Percentiles rank a stretch among this genome's conserved stretches.
phyloP scores from a whole-genome alignment of 495 filamentous ascomycete genomes.

The Penicillium crystallinum region DNA sequence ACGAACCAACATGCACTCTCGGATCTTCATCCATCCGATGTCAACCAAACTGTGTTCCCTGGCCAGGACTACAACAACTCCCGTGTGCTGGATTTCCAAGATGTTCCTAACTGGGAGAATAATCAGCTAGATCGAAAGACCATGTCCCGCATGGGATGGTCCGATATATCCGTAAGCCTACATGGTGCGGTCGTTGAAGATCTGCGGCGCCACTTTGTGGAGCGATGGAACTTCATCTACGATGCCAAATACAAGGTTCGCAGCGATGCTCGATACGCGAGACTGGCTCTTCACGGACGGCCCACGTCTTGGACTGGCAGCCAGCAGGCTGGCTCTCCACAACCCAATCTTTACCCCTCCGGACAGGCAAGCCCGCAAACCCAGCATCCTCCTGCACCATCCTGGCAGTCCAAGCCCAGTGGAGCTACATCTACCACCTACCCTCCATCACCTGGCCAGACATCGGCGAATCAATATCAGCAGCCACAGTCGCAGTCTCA shows the following conservation, averaged over 20 bases:
- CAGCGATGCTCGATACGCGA: constrained; percentile 56
- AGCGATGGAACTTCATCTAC: constrained; percentile 94
- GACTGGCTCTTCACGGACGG: constrained; percentile 41
- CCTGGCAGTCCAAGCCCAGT: constrained; percentile 11
- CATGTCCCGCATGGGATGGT: constrained; percentile 89
- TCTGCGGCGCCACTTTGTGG: constrained; percentile 71
- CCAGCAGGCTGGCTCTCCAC: constrained; percentile 14
- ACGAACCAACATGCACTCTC: constrained; percentile 72
- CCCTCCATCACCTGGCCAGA: constrained; percentile 6
- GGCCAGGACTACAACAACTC: constrained; percentile 97
- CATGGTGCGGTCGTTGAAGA: constrained; percentile 76
- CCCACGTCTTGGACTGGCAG: constrained; percentile 17
- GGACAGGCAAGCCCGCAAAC: constrained; percentile 12
- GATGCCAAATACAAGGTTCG: constrained; percentile 71
- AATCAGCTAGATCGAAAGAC: constrained; percentile 81
- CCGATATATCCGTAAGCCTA: constrained; percentile 78
- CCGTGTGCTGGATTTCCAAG: constrained; percentile 77
- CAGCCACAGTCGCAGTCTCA: not conserved
- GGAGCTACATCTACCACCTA: constrained; percentile 3
- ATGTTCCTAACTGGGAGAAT: constrained; percentile 75
- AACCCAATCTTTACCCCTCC: constrained; percentile 13
- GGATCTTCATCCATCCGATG: constrained; percentile 75
- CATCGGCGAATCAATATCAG: not conserved
- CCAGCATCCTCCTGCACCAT: constrained; percentile 1
- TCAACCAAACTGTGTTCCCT: constrained; percentile 72